Conservation (phyloP, 768 basidiomycete species). For the Clavaria fumosa region DNA sequence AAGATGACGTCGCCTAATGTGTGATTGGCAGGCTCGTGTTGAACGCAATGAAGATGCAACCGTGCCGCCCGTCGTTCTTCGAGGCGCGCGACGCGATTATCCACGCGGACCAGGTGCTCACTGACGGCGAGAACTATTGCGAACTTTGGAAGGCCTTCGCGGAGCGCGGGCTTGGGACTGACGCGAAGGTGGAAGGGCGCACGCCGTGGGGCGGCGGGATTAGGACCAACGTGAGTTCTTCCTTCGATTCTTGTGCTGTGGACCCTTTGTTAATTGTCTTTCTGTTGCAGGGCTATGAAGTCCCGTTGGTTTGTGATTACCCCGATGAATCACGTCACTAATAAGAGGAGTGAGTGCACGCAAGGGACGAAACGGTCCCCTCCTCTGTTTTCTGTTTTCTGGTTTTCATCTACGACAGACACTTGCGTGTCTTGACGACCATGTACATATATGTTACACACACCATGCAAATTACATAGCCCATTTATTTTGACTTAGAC, state of each 20-base stretch:
- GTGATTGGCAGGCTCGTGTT: slow-evolving; percentile 46
- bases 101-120: slow-evolving; percentile 78
- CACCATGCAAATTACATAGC: no score
- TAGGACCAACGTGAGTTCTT: slow-evolving; percentile 39
- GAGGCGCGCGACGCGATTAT: slow-evolving; percentile 83
- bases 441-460: no score
- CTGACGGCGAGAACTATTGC: slow-evolving; percentile 88
- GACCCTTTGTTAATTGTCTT: neutral
- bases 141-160: slow-evolving; percentile 78
- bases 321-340: no score
- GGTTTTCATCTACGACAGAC: no score
- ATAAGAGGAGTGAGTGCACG: no score
- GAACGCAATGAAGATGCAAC: slow-evolving; percentile 89
- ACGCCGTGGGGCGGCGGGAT: slow-evolving; percentile 93
- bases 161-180: slow-evolving; percentile 61
- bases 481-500: no score
- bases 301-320: slow-evolving; percentile 5
- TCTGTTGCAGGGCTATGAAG: slow-evolving; percentile 1
- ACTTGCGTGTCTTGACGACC: no score
- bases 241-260: neutral
- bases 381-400: no score
- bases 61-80: slow-evolving; percentile 83
- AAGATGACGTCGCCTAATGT: neutral
- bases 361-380: no score
- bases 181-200: slow-evolving; percentile 56